Evolutionary conservation across 1,139 yeast genomes (phyloP).

Genomic region (Geotrichum histeridarum): DNA sequence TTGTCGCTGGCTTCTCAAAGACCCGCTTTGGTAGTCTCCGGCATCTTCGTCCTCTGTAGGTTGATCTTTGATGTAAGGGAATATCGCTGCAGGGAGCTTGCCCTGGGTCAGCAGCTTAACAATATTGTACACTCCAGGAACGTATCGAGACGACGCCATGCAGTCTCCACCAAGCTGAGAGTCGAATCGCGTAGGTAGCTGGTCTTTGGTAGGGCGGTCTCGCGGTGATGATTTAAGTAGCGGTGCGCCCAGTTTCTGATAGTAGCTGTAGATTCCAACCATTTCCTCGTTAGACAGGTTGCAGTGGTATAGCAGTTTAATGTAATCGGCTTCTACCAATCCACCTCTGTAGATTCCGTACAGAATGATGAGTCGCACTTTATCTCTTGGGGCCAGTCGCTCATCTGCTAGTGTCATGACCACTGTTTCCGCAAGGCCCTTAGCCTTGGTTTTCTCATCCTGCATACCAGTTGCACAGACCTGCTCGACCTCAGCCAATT

Average conservation of each 20-base stretch:
- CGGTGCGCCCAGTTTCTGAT: slow-evolving; percentile 57
- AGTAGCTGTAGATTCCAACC: slow-evolving; percentile 57
- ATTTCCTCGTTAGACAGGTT: slow-evolving; percentile 58
- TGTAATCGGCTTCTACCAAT: slow-evolving; percentile 64
- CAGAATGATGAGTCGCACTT: slow-evolving; percentile 65
- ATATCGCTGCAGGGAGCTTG: slow-evolving; percentile 51
- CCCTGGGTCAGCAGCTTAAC: slow-evolving; percentile 48
- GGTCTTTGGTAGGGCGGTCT: slow-evolving; percentile 27
- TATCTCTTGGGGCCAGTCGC: slow-evolving; percentile 51
- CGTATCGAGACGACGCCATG: slow-evolving; percentile 70
- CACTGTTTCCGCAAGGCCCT: slow-evolving; percentile 61
- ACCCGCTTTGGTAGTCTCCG: slow-evolving; percentile 37
- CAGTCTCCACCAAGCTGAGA: slow-evolving; percentile 66
- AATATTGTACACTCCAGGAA: slow-evolving; percentile 62
- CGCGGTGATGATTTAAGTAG: slow-evolving; percentile 49
- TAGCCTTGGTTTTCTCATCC: slow-evolving; percentile 58
- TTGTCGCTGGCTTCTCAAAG: slow-evolving; percentile 68
- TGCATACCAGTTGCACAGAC: slow-evolving; percentile 69
- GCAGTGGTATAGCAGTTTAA: slow-evolving; percentile 65
- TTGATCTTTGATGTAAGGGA: slow-evolving; percentile 75
- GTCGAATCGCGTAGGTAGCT: slow-evolving; percentile 37
- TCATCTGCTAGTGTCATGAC: slow-evolving; percentile 54
- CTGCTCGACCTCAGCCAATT: slow-evolving; percentile 45
- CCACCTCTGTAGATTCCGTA: slow-evolving; percentile 87
- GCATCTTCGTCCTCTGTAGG: slow-evolving; percentile 57